Base-by-base conservation (phyloP, 2,329 filamentous ascomycete species). In the Hypocrella siamensis region DNA sequence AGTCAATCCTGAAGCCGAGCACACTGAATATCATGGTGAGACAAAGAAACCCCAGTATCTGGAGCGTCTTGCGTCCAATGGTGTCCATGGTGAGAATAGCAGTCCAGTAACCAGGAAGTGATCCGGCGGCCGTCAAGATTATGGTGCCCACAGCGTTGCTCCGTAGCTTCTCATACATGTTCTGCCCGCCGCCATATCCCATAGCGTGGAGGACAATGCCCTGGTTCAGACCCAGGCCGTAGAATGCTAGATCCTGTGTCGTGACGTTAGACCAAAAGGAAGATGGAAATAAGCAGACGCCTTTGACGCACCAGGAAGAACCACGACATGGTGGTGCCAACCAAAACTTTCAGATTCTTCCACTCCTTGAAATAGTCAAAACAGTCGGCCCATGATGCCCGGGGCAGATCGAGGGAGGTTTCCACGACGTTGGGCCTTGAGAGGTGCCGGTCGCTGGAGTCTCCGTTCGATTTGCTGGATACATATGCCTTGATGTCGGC, bases 321-420 rank as follows among this genome's bases (percentile, higher is more conserved):
- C 81, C 82, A 88, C 0, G 79, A 85, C 30, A 79, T 59, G 1
- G 80, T 80, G 11, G 81, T 88, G 21, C 79, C 81, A 28, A 86
- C 54, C 1, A 88, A 65, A 26, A 82, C 62, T 52, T 75, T 79
- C 30, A 71, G 64, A 42, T 86, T 75, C 45, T 65, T 68, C 72
- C 79, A 78, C 47, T 76, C 63, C 8, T 61, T 52, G 48, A 83
- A 86, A 53, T 86, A 80, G 6, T 52, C 45, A 38, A 61, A 56
- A 40, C 83, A 73, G 48, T 88, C 82, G 5, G 51, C 41, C 70
- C 72, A 83, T 2, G 75, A 80, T 2, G 80, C 77, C 41, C 73
- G 67, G 12, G 80, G 80, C 1, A 77, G 56, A 16, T 71, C 63
- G 16, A 82, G 63, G 10, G 66, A 58, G 4, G 61, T 58, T 7